phyloP scores from a whole-genome alignment of 352 stramenopile species.

The Globisporangium recalcitrans region DNA sequence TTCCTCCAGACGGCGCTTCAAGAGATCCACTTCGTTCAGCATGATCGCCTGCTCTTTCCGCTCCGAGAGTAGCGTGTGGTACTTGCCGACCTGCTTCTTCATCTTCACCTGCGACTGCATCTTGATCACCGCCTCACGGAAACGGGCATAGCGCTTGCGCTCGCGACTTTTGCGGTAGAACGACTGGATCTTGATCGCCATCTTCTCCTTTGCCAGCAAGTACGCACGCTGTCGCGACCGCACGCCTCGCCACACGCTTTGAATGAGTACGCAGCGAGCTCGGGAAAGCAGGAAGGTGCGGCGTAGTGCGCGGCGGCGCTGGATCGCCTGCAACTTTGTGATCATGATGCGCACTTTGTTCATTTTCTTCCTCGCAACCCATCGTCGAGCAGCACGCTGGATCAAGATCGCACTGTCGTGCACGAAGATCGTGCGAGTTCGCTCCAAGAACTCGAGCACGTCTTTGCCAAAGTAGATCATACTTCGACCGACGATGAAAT shows the following conservation, averaged over 20 bases:
- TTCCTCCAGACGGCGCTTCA: slow-evolving; percentile 75
- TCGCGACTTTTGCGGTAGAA: slow-evolving; percentile 43
- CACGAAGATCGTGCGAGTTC: slow-evolving; percentile 61
- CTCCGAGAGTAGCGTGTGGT: slow-evolving; percentile 47
- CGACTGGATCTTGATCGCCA: slow-evolving; percentile 57
- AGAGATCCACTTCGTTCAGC: slow-evolving; percentile 65
- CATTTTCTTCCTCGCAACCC: slow-evolving; percentile 48
- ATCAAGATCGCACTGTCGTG: slow-evolving; percentile 63
- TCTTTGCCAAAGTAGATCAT: slow-evolving; percentile 93
- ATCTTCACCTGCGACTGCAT: slow-evolving; percentile 70
- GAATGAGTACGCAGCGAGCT: slow-evolving; percentile 42
- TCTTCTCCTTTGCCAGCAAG: slow-evolving; percentile 49
- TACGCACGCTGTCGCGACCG: slow-evolving; percentile 50
- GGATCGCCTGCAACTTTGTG: slow-evolving; percentile 48
- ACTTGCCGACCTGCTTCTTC: slow-evolving; percentile 75
- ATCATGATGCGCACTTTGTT: slow-evolving; percentile 48
- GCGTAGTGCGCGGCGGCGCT: slow-evolving; percentile 42
- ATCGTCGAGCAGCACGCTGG: slow-evolving; percentile 47
- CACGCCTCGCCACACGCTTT: slow-evolving; percentile 73
- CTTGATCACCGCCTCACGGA: slow-evolving; percentile 65
- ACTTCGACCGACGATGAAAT: slow-evolving; percentile 80
- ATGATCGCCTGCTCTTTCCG: slow-evolving; percentile 68
- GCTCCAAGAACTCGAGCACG: slow-evolving; percentile 89
- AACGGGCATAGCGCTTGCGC: slow-evolving; percentile 42
- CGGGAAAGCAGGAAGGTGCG: slow-evolving; percentile 40